A percentile compares a stretch with the other conserved stretches of the same genome.
These are phyloP conservation scores for Solanum bulbocastanum DNA, from an alignment of 257 asterid species.

Conservation along the genomic window DNA sequence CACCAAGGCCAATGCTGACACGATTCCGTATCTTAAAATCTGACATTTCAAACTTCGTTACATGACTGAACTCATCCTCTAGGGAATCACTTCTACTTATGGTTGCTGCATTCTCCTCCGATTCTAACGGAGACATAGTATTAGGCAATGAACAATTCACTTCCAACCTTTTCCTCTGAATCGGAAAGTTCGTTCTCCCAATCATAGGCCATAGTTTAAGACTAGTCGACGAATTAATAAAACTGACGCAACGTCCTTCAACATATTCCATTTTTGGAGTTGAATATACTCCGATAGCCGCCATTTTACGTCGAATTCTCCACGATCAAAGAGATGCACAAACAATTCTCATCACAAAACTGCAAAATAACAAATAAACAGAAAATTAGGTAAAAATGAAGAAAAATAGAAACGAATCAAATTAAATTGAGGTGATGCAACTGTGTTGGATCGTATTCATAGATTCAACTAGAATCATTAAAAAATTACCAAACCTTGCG, in stretches of 20 bases:
- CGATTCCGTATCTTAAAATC: slow-evolving; percentile 68
- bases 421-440: background rate
- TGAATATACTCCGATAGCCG: slow-evolving; percentile 40
- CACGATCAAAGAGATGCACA: background rate
- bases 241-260: slow-evolving; percentile 27
- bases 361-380: background rate
- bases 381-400: background rate
- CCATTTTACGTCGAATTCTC: slow-evolving; percentile 30
- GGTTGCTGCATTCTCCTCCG: slow-evolving; percentile 24
- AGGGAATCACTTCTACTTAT: slow-evolving; percentile 15
- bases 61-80: slow-evolving; percentile 73
- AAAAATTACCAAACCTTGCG: background rate
- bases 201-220: slow-evolving; percentile 15
- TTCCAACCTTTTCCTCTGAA: slow-evolving; percentile 9
- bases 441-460: background rate
- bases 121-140: slow-evolving; percentile 27
- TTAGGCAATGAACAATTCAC: slow-evolving; percentile 36
- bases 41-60: slow-evolving; percentile 69
- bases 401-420: background rate
- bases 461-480: background rate
- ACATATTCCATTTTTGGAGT: slow-evolving; percentile 37
- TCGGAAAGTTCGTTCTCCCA: background rate
- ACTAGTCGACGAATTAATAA: slow-evolving; percentile 19
- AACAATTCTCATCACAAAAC: background rate
- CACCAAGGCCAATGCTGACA: slow-evolving; percentile 76